Conservation (phyloP, 2,329 filamentous ascomycete species). For the Penicillium sp. region DNA sequence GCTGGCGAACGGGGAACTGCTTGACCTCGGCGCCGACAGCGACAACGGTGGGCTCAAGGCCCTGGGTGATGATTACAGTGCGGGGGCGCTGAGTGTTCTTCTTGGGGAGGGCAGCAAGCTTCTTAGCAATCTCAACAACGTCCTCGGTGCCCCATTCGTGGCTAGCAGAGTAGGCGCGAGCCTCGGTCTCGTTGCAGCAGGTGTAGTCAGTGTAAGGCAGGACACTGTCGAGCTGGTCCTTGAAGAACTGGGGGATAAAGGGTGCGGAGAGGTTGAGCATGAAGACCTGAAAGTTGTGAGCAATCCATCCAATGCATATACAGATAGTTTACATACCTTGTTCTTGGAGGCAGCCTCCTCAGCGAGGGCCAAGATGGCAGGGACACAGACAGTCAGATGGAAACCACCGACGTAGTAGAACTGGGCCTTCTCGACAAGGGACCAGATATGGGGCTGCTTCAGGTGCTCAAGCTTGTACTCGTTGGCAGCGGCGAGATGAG, state of each 20-base stretch:
- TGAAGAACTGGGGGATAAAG: conserved; percentile 97
- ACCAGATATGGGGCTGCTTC: conserved; percentile 87
- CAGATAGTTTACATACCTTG: conserved; percentile 54
- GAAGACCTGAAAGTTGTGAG: conserved; percentile 52
- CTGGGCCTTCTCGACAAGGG: conserved; percentile 79
- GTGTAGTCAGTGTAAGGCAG: conserved; percentile 92
- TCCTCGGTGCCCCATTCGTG: conserved; percentile 70
- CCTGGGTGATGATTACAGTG: conserved; percentile 88
- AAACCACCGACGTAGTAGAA: conserved; percentile 93
- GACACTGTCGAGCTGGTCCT: conserved; percentile 81
- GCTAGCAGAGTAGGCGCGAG: conserved; percentile 75
- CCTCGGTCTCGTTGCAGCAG: conserved; percentile 96
- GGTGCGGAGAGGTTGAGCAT: conserved; percentile 88
- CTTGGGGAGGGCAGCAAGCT: conserved; percentile 85
- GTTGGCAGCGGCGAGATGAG: conserved; percentile 92
- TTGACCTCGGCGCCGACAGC: conserved; percentile 66
- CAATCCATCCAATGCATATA: not conserved
- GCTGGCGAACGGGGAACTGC: conserved; percentile 75
- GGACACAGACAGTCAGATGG: conserved; percentile 93
- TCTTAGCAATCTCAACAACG: conserved; percentile 76
- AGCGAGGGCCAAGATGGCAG: conserved; percentile 81
- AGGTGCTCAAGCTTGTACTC: conserved; percentile 93
- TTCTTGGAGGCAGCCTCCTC: conserved; percentile 82
- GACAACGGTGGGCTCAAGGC: conserved; percentile 82
- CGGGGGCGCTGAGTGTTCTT: conserved; percentile 79